These are phyloP conservation scores for Chaetoceros tenuissimus DNA, from an alignment of 108 stramenopile genomes.

Conservation along the genomic window DNA sequence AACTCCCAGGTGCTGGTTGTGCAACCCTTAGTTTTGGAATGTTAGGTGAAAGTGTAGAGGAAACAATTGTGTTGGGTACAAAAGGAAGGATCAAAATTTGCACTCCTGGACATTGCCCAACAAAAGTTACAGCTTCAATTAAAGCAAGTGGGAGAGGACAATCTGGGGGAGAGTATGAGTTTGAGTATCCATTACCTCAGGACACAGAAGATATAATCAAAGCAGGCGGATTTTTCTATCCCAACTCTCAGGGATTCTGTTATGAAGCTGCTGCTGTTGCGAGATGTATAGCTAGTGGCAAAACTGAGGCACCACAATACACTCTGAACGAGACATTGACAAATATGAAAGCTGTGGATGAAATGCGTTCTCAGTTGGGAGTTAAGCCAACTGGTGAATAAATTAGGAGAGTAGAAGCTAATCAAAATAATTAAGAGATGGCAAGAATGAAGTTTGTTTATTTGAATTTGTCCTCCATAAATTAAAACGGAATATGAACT, in stretches of 20 bases:
- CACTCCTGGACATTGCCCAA: constrained; percentile 71
- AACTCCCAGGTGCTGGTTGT: constrained; percentile 50
- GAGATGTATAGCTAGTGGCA: constrained; percentile 65
- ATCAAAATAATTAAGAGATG: no score
- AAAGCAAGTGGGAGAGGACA: constrained; percentile 46
- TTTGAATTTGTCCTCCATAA: neutral
- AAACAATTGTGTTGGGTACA: constrained; percentile 57
- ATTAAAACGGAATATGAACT: no score
- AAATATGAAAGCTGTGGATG: constrained; percentile 41
- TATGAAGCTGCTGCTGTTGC: constrained; percentile 82
- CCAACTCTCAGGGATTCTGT: constrained; percentile 65
- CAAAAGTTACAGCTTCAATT: constrained; percentile 32
- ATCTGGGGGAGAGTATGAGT: constrained; percentile 10
- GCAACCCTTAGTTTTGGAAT: constrained; percentile 46
- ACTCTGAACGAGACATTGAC: constrained; percentile 42
- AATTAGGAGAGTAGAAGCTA: neutral
- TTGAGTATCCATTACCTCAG: constrained; percentile 45
- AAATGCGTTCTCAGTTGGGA: constrained; percentile 46
- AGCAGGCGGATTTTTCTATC: constrained; percentile 71
- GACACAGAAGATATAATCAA: constrained; percentile 38
- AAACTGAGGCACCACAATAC: constrained; percentile 58
- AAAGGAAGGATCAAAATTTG: constrained; percentile 65
- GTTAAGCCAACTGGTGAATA: constrained; percentile 25
- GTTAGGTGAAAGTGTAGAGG: constrained; percentile 63
- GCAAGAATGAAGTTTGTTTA: neutral